Percentiles rank a stretch among this genome's conserved stretches.
phyloP scores from a whole-genome alignment of 1,284 basidiomycete species.

The Puccinia polysora region DNA sequence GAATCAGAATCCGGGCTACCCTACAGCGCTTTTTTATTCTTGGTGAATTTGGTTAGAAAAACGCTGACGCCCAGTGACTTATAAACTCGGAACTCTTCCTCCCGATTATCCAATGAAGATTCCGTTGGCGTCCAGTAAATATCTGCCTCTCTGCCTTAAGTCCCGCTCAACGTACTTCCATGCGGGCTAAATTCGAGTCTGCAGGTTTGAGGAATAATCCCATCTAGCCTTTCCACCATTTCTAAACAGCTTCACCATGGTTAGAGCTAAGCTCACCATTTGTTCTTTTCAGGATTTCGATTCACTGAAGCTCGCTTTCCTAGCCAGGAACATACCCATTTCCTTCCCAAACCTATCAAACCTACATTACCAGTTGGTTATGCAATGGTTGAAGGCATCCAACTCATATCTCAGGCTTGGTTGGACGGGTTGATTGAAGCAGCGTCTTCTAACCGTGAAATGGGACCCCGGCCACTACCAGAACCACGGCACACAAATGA shows the following conservation, averaged over 20 bases:
- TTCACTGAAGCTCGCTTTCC: constrained; percentile 17
- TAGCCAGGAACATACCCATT: constrained; percentile 17
- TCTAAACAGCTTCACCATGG: too few relatives aligned
- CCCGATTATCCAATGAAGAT: not conserved
- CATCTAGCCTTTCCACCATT: not conserved
- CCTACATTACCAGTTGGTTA: constrained; percentile 22
- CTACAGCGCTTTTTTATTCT: not conserved
- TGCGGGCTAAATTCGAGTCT: not conserved
- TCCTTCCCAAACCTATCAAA: constrained; percentile 9
- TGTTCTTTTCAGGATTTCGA: constrained; percentile 4
- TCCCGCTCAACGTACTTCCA: not conserved
- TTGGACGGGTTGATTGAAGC: not conserved
- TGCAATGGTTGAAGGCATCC: constrained; percentile 20
- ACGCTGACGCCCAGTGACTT: not conserved
- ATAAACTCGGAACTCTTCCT: not conserved
- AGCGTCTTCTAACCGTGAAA: not conserved
- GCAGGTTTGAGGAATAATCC: constrained; percentile 1
- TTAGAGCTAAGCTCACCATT: too few relatives aligned
- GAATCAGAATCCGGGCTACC: too few relatives aligned
- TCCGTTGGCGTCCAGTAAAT: constrained; percentile 28
- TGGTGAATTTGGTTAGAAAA: not conserved
- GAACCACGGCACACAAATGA: not conserved
- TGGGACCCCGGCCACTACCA: not conserved
- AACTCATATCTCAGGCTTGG: constrained; percentile 23
- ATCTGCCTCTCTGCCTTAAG: constrained; percentile 6